Base-by-base conservation (phyloP, 257 asterid species). In the Ehretia macrophylla region DNA sequence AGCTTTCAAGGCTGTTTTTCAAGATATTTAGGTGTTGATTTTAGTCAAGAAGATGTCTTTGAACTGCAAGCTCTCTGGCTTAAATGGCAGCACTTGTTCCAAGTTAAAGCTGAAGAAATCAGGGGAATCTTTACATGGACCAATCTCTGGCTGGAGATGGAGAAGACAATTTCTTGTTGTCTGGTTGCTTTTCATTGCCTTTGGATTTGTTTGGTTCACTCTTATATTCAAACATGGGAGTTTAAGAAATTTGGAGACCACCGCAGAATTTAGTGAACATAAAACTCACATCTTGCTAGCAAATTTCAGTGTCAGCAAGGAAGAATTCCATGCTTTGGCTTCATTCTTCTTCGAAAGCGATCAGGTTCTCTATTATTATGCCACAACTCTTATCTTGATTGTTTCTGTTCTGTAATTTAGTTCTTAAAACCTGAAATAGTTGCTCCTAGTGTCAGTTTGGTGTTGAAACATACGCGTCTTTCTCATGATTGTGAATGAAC, bases 11-110 rank as follows among this genome's bases (percentile, higher is more conserved):
- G 45, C 65, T 65, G 42, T 42, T 74, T 51, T 32, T 70, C 69
- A 66, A 66, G 68, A 42, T 66, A 64, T 73, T 72, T 82, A 76
- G 76, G 75, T 77, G 77, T 11, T 38, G 67, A 56, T 69, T 70
- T 22, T 70, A 66, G 63, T 71, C 51, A 77, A 77, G n/a, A 75
- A 77, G 71, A 83, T 86, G 88, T 69, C 88, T 63, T 67, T 81
- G 56, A 70, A 64, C 54, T 68, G 71, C 59, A 71, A 74, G 58
- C 63, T 67, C 16, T 51, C 64, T 64, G 66, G 72, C 50, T 52
- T 71, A 60, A 72, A 73, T 69, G 83, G 77, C 42, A 66, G 72
- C 32, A 51, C 56, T 17, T 71, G 61, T 60, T 63, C 84, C 59
- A 72, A 75, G 46, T 68, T 66, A 22, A 78, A 68, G 48, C 59